These are phyloP conservation scores for Boletellus sp. DNA, from an alignment of 1,284 basidiomycete species.

Conservation along the genomic window DNA sequence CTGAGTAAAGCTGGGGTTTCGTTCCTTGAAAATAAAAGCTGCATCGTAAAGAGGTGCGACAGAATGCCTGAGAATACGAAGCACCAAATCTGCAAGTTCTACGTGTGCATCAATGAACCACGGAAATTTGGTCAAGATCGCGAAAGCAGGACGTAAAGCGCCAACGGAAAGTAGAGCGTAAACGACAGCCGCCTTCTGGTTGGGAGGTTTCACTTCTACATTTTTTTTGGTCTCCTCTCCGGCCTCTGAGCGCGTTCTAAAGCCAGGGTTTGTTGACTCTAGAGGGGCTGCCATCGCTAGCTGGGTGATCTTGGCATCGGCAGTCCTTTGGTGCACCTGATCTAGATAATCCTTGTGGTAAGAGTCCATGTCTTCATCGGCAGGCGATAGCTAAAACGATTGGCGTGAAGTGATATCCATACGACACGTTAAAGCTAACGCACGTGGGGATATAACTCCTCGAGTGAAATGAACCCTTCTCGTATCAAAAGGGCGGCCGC, in stretches of 20 bases:
- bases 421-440: slow-evolving; percentile 19
- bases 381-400: slow-evolving; percentile 62
- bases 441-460: slow-evolving; percentile 87
- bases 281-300: slow-evolving; percentile 89
- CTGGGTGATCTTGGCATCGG: slow-evolving; percentile 71
- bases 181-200: slow-evolving; percentile 82
- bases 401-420: slow-evolving; percentile 6
- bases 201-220: slow-evolving; percentile 50
- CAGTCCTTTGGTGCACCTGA: slow-evolving; percentile 62
- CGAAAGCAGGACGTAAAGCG: slow-evolving; percentile 72
- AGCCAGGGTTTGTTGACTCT: slow-evolving; percentile 48
- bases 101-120: slow-evolving; percentile 83
- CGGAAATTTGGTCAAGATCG: slow-evolving; percentile 79
- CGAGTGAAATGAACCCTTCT: slow-evolving; percentile 79
- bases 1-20: slow-evolving; percentile 56
- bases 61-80: slow-evolving; percentile 70
- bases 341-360: slow-evolving; percentile 67
- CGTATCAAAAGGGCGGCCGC: slow-evolving; percentile 87
- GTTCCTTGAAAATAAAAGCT: slow-evolving; percentile 47
- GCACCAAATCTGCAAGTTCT: slow-evolving; percentile 80
- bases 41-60: slow-evolving; percentile 67
- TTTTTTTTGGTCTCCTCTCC: slow-evolving; percentile 44
- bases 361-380: slow-evolving; percentile 71
- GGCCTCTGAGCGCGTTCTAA: slow-evolving; percentile 37
- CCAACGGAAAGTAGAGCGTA: slow-evolving; percentile 85